Evolutionary conservation across 2,329 filamentous ascomycete species (phyloP).

Genomic region (Penicillium sp.): DNA sequence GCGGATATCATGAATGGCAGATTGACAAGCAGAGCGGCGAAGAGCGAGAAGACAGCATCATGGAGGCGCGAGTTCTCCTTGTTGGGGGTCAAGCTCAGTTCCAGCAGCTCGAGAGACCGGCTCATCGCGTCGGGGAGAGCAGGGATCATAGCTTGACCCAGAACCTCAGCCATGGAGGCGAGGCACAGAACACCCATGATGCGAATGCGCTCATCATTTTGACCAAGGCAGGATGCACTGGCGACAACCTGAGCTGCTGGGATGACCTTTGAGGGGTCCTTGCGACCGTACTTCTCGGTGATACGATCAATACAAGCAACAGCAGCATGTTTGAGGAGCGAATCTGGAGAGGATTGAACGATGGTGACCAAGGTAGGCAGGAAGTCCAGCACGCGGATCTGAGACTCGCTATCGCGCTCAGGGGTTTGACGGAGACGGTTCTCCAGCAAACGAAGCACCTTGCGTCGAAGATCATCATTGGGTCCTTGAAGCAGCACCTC

Average conservation of each 20-base stretch:
- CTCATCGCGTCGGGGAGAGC: constrained; percentile 78
- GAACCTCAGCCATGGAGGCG: constrained; percentile 84
- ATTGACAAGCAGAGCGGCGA: constrained; percentile 79
- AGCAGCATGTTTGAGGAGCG: constrained; percentile 80
- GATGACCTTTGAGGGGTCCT: constrained; percentile 77
- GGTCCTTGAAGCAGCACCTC: constrained; percentile 79
- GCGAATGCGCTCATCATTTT: constrained; percentile 72
- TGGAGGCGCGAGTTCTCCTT: constrained; percentile 70
- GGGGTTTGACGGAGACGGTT: constrained; percentile 76
- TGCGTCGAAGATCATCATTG: constrained; percentile 76
- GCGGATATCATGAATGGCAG: constrained; percentile 88
- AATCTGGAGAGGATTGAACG: constrained; percentile 73
- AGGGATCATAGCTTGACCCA: constrained; percentile 84
- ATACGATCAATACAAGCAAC: constrained; percentile 92
- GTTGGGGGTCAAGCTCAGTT: constrained; percentile 63
- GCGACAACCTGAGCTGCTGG: constrained; percentile 78
- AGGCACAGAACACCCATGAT: constrained; percentile 88
- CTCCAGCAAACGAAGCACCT: constrained; percentile 81
- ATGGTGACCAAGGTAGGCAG: constrained; percentile 78
- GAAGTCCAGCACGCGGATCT: constrained; percentile 76
- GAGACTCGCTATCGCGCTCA: constrained; percentile 70
- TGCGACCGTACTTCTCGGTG: constrained; percentile 92
- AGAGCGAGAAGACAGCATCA: constrained; percentile 79
- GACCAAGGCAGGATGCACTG: constrained; percentile 75
- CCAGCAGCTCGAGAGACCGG: constrained; percentile 73